Conservation (phyloP, 441 rosid genomes). For the Pelargonium fulgidum region DNA sequence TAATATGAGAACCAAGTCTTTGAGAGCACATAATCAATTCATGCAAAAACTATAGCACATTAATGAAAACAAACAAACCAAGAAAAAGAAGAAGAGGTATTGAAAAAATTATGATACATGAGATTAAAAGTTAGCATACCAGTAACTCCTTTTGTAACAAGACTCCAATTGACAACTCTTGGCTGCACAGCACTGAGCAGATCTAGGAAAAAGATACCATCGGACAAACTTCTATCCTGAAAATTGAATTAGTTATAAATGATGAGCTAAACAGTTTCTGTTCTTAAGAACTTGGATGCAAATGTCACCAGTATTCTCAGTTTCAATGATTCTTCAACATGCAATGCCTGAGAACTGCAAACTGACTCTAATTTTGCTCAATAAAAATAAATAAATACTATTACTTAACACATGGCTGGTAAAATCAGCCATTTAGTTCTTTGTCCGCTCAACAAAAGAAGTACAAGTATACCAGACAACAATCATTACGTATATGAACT, state of each 20-base stretch:
- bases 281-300: no score
- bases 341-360: no score
- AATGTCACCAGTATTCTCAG: no score
- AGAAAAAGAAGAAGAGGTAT: neutral
- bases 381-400: neutral
- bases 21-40: no score
- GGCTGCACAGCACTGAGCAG: slow-evolving; percentile 69
- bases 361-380: no score
- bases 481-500: no score
- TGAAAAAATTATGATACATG: neutral
- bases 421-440: neutral
- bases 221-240: slow-evolving; percentile 60
- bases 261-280: neutral
- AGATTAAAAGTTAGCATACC: slow-evolving; percentile 30
- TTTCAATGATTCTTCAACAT: no score
- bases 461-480: neutral
- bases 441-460: neutral
- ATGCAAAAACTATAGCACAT: no score
- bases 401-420: neutral
- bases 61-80: neutral
- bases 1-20: no score
- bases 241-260: slow-evolving; percentile 13
- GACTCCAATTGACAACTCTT: slow-evolving; percentile 64
- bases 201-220: slow-evolving; percentile 65
- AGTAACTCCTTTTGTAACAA: slow-evolving; percentile 58